Percentiles rank a stretch among this genome's conserved stretches.
phyloP scores from a whole-genome alignment of 192 early-diverging fungal species.

The Dissophora globulifera region DNA sequence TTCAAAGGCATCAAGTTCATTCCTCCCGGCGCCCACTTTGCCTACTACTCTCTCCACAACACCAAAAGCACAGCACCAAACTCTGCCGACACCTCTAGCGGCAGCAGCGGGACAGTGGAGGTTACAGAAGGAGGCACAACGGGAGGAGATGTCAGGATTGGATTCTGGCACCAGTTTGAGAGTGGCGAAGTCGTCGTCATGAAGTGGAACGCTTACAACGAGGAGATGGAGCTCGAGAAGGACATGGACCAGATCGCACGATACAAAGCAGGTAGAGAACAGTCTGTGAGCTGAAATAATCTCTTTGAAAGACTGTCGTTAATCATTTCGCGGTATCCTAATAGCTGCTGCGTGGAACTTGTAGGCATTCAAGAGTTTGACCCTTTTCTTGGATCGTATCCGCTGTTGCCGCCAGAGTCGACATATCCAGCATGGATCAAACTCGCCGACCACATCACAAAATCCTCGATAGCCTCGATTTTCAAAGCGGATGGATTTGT shows the following conservation, averaged over 20 bases:
- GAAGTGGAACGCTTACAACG: conserved; percentile 80
- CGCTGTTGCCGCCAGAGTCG: conserved; percentile 67
- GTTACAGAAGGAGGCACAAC: conserved; percentile 24
- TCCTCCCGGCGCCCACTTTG: conserved; percentile 93
- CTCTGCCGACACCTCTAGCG: background rate
- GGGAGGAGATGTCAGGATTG: conserved; percentile 33
- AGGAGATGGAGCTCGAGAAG: conserved; percentile 69
- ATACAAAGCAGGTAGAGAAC: conserved; percentile 67
- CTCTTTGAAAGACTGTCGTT: too few species aligned
- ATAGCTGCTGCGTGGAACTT: background rate
- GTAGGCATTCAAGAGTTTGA: conserved; percentile 85
- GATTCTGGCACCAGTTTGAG: conserved; percentile 29
- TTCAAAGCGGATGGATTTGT: conserved; percentile 29
- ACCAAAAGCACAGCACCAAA: conserved; percentile 56
- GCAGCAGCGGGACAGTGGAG: conserved; percentile 19
- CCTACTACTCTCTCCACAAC: conserved; percentile 75
- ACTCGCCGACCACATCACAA: conserved; percentile 76
- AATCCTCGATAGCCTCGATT: conserved; percentile 8
- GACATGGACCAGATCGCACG: conserved; percentile 72
- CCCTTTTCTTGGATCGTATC: conserved; percentile 83
- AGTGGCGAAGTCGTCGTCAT: conserved; percentile 76
- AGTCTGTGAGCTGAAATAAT: conserved; percentile 1
- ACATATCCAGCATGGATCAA: conserved; percentile 82
- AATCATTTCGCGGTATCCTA: too few species aligned
- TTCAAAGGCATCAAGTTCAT: conserved; percentile 95